Conservation (phyloP, 2,329 filamentous ascomycete species). For the Biscogniauxia marginata region DNA sequence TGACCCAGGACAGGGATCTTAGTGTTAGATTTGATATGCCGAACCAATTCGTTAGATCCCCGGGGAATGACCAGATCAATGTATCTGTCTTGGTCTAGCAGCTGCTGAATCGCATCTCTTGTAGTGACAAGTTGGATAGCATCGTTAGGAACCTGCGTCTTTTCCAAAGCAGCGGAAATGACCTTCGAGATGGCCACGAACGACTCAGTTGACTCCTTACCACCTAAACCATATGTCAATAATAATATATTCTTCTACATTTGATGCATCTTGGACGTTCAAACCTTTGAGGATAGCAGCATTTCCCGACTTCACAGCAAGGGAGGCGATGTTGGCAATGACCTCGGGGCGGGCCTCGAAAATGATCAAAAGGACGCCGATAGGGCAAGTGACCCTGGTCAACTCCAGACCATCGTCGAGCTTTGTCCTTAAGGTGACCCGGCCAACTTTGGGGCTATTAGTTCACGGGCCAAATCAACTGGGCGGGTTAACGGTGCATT, state of each 20-base stretch:
- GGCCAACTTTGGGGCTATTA: constrained; percentile 61
- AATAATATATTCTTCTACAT: not conserved
- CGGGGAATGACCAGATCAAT: constrained; percentile 96
- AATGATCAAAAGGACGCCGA: constrained; percentile 96
- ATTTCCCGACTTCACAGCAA: constrained; percentile 97
- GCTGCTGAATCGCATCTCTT: constrained; percentile 81
- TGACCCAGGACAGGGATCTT: constrained; percentile 96
- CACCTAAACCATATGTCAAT: constrained; percentile 52
- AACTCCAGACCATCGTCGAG: constrained; percentile 84
- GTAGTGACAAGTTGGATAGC: constrained; percentile 94
- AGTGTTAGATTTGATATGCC: constrained; percentile 85
- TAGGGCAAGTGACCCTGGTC: constrained; percentile 88
- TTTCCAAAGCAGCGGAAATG: constrained; percentile 74
- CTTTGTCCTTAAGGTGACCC: constrained; percentile 76
- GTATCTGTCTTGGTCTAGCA: constrained; percentile 80
- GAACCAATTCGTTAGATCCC: constrained; percentile 85
- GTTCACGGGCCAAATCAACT: not conserved
- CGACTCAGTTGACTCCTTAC: constrained; percentile 94
- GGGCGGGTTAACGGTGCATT: constrained; percentile 1
- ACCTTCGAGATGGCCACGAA: constrained; percentile 86
- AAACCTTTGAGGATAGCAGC: constrained; percentile 89
- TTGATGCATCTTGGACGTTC: not conserved
- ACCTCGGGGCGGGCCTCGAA: constrained; percentile 98
- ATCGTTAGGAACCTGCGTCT: constrained; percentile 74
- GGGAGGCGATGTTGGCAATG: constrained; percentile 93